Evolutionary conservation across 2,329 filamentous ascomycete genomes (phyloP), one percentile per base, ranked within the genome.

Genomic region (Ophiostoma tasmaniense): DNA sequence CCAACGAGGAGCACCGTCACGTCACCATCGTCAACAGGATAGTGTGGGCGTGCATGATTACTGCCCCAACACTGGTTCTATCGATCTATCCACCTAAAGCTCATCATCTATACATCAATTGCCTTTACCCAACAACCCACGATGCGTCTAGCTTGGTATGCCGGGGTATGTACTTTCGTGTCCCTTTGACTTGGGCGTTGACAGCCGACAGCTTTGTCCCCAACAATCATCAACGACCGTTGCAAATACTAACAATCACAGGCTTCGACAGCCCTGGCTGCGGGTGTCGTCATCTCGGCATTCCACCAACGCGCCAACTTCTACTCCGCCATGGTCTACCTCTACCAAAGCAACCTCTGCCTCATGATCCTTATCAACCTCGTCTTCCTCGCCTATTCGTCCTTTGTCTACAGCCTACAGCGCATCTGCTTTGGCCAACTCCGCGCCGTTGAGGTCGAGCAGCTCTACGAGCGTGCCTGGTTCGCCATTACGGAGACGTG

Each of bases 401-500:
- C 87, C 74, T 85, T 96, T 74, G 87, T 97, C 72, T 96, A 93
- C 79, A 90, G 88, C 70, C 85, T 99, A 22, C 95, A 97, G 77
- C 89, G 93, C 75, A 82, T 97, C 67, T 92, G 96, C 77, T 99
- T 94, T 76, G 95, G 95, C 71, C 89, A 88, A 22, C 86, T 99
- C 28, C 92, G 96, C 73, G 90, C 93, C 33, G 92, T 96, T 81
- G 95, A 99, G 81, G 91, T 95, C 75, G 96, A 99, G 79, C 94
- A 98, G 78, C 86, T 99, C 17, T 97, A 96, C 77, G 95, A 99
- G 79, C 94, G 94, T 79, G 93, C 91, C 66, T 99, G 96, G 96
- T 97, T 97, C 76, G 94, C 95, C 52, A 91, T 98, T 55, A 97
- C 94, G 64, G 95, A 99, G 81, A 99, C 95, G 72, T 92, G 93